phyloP scores from a whole-genome alignment of 1,284 basidiomycete genomes.

The Xerocomus minutiporus region DNA sequence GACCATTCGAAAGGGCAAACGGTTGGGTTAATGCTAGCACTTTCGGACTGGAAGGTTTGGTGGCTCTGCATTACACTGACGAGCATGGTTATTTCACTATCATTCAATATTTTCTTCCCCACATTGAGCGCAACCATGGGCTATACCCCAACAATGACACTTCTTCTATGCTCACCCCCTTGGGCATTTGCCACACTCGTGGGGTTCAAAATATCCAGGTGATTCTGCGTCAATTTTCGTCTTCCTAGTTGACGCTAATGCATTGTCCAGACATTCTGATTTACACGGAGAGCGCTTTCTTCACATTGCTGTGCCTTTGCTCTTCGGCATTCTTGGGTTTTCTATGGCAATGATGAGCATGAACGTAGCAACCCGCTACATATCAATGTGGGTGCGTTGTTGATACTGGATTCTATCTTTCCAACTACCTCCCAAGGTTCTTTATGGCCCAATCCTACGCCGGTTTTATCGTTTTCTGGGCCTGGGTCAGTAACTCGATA shows the following conservation, averaged over 20 bases:
- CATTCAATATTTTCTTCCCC: slow-evolving; percentile 60
- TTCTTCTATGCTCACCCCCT: slow-evolving; percentile 60
- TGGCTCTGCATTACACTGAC: slow-evolving; percentile 48
- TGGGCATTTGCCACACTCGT: slow-evolving; percentile 55
- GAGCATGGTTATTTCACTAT: slow-evolving; percentile 47
- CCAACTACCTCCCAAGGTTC: slow-evolving; percentile 45
- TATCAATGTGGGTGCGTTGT: slow-evolving; percentile 52
- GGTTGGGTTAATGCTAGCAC: slow-evolving; percentile 35
- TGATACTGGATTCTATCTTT: not conserved
- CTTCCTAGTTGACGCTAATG: not conserved
- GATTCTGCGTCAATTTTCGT: slow-evolving; percentile 6
- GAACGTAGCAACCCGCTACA: slow-evolving; percentile 63
- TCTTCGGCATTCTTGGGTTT: slow-evolving; percentile 67
- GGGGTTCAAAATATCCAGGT: slow-evolving; percentile 37
- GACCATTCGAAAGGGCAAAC: slow-evolving; percentile 7
- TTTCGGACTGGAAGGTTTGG: slow-evolving; percentile 59
- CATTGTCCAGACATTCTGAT: slow-evolving; percentile 61
- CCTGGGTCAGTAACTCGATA: slow-evolving; percentile 71
- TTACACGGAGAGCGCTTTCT: slow-evolving; percentile 59
- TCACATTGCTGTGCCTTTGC: slow-evolving; percentile 54
- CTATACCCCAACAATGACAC: slow-evolving; percentile 47
- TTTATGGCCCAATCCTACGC: slow-evolving; percentile 73
- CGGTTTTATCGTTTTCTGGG: slow-evolving; percentile 63
- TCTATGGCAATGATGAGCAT: slow-evolving; percentile 67
- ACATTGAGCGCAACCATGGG: slow-evolving; percentile 53